Conservation (phyloP, 225 moss, liverwort and hornwort species). For the Sphagnum contortum region DNA sequence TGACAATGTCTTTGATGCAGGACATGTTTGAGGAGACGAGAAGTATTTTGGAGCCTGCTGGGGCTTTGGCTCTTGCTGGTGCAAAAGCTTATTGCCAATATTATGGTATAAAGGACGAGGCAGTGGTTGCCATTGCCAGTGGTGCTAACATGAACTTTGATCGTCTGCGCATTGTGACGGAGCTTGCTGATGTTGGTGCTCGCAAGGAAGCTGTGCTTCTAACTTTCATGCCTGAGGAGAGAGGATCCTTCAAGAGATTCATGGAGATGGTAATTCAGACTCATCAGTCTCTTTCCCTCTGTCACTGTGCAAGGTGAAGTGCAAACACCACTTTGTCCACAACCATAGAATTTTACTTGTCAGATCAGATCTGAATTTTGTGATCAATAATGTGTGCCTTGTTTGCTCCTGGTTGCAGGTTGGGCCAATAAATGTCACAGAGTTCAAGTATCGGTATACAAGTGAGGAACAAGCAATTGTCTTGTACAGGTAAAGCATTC, state of each 20-base stretch:
- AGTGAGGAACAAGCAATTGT: conserved; percentile 64
- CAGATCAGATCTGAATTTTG: too few species aligned
- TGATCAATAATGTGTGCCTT: too few species aligned
- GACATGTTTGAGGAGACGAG: conserved; percentile 98
- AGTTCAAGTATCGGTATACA: conserved; percentile 82
- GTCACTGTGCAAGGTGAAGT: not conserved
- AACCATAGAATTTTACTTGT: too few species aligned
- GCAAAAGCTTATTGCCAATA: conserved; percentile 86
- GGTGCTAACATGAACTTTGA: conserved; percentile 99
- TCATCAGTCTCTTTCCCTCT: not conserved
- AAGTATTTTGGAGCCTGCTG: conserved; percentile 93
- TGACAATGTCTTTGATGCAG: conserved; percentile 8
- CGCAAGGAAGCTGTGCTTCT: conserved; percentile 90
- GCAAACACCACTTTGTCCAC: too few species aligned
- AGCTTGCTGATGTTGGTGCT: conserved; percentile 89
- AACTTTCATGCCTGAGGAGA: conserved; percentile 76
- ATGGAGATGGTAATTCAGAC: conserved; percentile 32
- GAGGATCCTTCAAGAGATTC: conserved; percentile 76
- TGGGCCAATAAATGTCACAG: conserved; percentile 57
- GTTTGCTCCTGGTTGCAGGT: conserved; percentile 18
- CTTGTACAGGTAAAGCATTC: conserved; percentile 38
- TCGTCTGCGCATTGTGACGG: conserved; percentile 80
- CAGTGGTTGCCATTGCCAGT: conserved; percentile 73
- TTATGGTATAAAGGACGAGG: conserved; percentile 71
- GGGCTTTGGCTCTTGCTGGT: conserved; percentile 81